Evolutionary conservation across 805 yeast genomes (phyloP), one percentile per base, ranked within the genome.

Genomic region (Metschnikowia sp.): DNA sequence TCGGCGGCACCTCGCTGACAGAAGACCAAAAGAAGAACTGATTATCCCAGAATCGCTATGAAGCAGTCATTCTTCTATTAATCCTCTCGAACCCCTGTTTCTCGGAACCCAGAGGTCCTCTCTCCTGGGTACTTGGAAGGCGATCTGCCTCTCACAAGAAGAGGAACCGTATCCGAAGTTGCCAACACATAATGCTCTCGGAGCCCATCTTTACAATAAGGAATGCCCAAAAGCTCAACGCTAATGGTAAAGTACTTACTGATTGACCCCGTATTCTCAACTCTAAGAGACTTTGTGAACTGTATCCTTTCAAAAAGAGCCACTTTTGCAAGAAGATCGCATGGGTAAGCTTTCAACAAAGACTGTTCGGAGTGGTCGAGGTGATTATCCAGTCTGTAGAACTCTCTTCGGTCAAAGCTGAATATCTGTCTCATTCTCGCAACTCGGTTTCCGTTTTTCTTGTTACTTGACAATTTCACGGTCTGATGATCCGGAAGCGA

Each of bases 261-360:
- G 6, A 33, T n/a, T 7, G 12, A 70, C 22, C 60, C 52, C 45
- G 66, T 69, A 26, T 64, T 72, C 33, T 76, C 65, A 1, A 74
- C 71, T 52, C 76, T 79, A 47, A 76, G 75, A 42, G 64, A 57
- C 50, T 76, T 72, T 28, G 78, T 76, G 59, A 84, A 84, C 57
- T 84, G 89, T 28, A 84, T 76, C 54, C 89, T 68, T 60, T 84
- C 88, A 58, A 80, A 84, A 37, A 84, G 66, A 1, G 87, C 88
- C 6, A 82, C 86, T 52, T 74, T 75, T 8, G 81, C 34, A 9
- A 52, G 15, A 8, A 38, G 35, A 8, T 19, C 44, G 2, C 15
- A 9, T 0, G 55, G 54, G 30, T 54, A 54, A 5, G 36, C 15
- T 8, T 40, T 18, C 10, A 54, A 41, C 13, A 51, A 42, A 13